A percentile compares a stretch with the other conserved stretches of the same genome.
phyloP scores from a whole-genome alignment of 2,329 filamentous ascomycete species.

The Xylariaceae sp. region DNA sequence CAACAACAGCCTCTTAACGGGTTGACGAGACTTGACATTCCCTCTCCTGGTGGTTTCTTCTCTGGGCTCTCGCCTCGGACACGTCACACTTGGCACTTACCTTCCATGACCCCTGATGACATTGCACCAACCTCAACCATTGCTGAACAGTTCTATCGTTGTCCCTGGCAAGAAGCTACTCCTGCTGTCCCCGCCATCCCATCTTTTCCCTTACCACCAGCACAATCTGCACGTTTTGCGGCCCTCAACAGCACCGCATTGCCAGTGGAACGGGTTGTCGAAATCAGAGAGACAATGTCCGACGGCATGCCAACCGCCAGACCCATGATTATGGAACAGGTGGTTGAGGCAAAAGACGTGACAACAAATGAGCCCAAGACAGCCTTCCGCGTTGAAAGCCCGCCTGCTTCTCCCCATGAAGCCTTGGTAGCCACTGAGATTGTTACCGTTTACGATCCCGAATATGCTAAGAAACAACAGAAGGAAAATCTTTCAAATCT shows the following conservation, averaged over 20 bases:
- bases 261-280: slow-evolving; percentile 66
- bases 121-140: slow-evolving; percentile 72
- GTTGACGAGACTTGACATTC: slow-evolving; percentile 80
- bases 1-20: slow-evolving; percentile 64
- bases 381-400: slow-evolving; percentile 30
- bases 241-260: slow-evolving; percentile 38
- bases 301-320: slow-evolving; percentile 55
- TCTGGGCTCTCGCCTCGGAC: slow-evolving; percentile 74
- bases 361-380: slow-evolving; percentile 28
- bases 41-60: slow-evolving; percentile 90
- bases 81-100: slow-evolving; percentile 78
- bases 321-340: slow-evolving; percentile 43
- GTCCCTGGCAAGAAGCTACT: slow-evolving; percentile 64
- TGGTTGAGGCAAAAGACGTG: slow-evolving; percentile 35
- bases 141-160: slow-evolving; percentile 88
- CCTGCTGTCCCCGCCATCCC: slow-evolving; percentile 33
- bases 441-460: slow-evolving; percentile 68
- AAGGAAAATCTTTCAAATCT: slow-evolving; percentile 69
- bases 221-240: slow-evolving; percentile 36
- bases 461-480: slow-evolving; percentile 72
- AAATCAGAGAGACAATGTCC: slow-evolving; percentile 49
- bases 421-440: slow-evolving; percentile 65
- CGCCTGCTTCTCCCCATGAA: slow-evolving; percentile 41
- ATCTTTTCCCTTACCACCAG: slow-evolving; percentile 34
- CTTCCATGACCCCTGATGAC: slow-evolving; percentile 51